Base-by-base conservation (phyloP, 148 eudicot genomes). In the Amaranthus hypochondriacus region DNA sequence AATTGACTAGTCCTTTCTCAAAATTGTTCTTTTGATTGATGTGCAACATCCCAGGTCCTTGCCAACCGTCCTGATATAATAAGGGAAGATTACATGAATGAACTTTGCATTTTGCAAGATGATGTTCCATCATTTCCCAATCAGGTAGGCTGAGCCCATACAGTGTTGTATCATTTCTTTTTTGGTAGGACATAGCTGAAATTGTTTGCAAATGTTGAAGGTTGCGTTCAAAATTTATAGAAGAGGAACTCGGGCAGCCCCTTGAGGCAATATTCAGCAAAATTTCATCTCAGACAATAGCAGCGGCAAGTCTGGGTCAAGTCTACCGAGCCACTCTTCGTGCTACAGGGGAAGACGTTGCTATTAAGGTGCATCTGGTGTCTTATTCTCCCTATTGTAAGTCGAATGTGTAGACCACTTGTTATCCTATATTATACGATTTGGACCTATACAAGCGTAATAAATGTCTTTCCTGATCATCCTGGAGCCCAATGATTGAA, bases 81-180 rank as follows among this genome's bases (percentile, higher is more conserved):
- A 79, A 87, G 98, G 84, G 98, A 95, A 85, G 98, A 92, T 81
- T 95, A 95, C 70, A 95, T 95, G 98, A 95, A 90, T 77, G 98
- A 95, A 81, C 90, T 95, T 59, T 95, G 98, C 82, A 86, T 95
- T 84, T 96, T 95, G 88, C 98, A 95, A 86, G 98, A 95, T 79
- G 98, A 95, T 79, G 98, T 95, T 78, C 98, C 98, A 73, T 75
- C 98, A 72, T 95, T 95, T 68, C 93, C 98, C 63, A 90, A 92
- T 80, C 87, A 95, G 92, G 98, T 95, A 83, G 48, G 72, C 47
- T 9, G 13, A 15, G 56, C 57, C 56, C 62, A 13, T 42, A 65
- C 57, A n/a, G 44, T 46, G 66, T 71, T 70, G 56, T 39, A 42
- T 12, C 48, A 56, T 75, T 67, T 74, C 3, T 15, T 28, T 28